A percentile compares a stretch with the other conserved stretches of the same genome.
Conservation (phyloP, 495 filamentous ascomycete species). For the Penicillium atrosanguineum region DNA sequence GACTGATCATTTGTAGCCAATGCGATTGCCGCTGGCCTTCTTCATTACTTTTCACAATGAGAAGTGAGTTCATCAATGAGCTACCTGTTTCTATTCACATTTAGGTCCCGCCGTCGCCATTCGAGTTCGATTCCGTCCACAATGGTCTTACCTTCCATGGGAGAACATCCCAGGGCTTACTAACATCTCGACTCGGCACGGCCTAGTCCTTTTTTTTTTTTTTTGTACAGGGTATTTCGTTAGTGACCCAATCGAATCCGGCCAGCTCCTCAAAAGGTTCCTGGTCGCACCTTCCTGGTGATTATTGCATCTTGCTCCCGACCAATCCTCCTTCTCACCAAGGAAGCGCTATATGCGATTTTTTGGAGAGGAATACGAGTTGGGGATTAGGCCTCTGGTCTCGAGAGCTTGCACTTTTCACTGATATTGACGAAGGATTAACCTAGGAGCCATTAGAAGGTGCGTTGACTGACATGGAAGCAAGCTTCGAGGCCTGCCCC, state of each 20-base stretch:
- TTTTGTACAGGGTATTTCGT: conserved; percentile 9
- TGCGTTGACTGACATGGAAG: no score
- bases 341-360: conserved; percentile 40
- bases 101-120: neutral
- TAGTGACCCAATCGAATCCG: conserved; percentile 14
- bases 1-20: neutral
- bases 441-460: no score
- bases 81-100: neutral
- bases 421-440: neutral
- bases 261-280: neutral
- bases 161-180: neutral
- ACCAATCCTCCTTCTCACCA: conserved; percentile 40
- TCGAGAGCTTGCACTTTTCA: neutral
- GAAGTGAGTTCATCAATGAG: neutral
- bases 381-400: neutral
- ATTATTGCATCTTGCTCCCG: conserved; percentile 7
- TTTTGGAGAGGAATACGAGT: conserved; percentile 40
- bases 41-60: neutral
- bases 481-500: no score
- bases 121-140: neutral
- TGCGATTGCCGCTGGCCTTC: neutral
- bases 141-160: neutral
- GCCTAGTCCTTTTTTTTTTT: neutral
- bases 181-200: neutral
- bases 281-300: neutral